Base-by-base conservation (phyloP, 1,284 basidiomycete genomes). In the Omphalotus olearius region DNA sequence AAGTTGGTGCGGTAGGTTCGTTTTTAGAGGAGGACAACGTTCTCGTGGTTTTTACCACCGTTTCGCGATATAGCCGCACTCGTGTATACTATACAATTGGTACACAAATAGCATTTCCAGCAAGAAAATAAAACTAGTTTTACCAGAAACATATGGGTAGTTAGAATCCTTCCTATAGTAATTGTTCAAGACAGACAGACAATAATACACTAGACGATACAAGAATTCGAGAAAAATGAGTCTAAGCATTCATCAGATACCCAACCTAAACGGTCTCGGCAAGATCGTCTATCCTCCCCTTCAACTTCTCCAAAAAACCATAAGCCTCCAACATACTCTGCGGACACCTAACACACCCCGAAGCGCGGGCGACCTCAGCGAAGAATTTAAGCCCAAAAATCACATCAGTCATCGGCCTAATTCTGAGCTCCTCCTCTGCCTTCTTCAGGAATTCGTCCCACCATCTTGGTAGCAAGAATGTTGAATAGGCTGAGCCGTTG, bases 311-410 rank as follows among this genome's bases (percentile, higher is more conserved):
- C 52, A 88, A 64, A 60, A 80, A 83, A 53, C 66, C 69, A 63
- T 78, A 76, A 16, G 82, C 77, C 48, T 79, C 76, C 40, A 85
- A 64, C 28, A 88, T 73, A 64, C 82, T 86, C 38, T 74, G 78
- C 23, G 79, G 69, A 64, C 85, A 88, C 23, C 80, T 69, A 51
- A 71, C 62, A 60, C 84, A 86, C 6, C 76, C 79, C 1, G 72
- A 65, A 47, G 66, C 70, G 52, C 66, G 69, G 10, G 75, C 79
- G 20, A 72, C 78, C 57, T 72, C 65, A 35, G 79, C 76, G 46
- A 88, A 59, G 62, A 86, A 88, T 38, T 71, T 67, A 62, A 82
- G 68, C 39, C 71, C 69, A 61, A 88, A 87, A 37, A 88, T 74
- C 38, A 76, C 69, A 23, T 76, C 77, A 20, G 80, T 75, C 54